Evolutionary conservation across 2,329 filamentous ascomycete genomes (phyloP).

Genomic region (Colletotrichum zoysiae): DNA sequence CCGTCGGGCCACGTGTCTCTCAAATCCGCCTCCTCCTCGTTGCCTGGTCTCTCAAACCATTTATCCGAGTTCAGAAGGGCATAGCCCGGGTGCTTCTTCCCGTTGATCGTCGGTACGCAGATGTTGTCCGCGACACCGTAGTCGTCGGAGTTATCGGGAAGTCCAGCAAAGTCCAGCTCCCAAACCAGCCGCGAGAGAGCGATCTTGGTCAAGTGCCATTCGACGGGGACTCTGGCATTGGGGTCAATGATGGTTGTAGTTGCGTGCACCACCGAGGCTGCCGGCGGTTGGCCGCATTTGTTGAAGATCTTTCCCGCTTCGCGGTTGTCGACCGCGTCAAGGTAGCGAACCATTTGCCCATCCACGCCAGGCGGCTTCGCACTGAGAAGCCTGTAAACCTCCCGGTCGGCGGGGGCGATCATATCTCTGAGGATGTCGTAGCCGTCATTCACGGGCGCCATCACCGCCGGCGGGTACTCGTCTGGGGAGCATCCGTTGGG

Average conservation of each 20-base stretch:
- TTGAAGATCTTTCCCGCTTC: conserved; percentile 16
- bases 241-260: neutral
- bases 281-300: conserved; percentile 16
- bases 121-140: conserved; percentile 11
- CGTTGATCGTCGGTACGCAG: conserved; percentile 10
- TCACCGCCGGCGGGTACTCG: conserved; percentile 15
- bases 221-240: neutral
- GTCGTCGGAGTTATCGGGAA: conserved; percentile 5
- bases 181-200: conserved; percentile 10
- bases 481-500: conserved; percentile 20
- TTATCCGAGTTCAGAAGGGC: conserved; percentile 11
- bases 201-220: conserved; percentile 15
- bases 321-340: conserved; percentile 2
- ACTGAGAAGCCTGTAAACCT: conserved; percentile 9
- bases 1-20: conserved; percentile 9
- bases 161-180: conserved; percentile 10
- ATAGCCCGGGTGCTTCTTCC: conserved; percentile 8
- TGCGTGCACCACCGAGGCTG: neutral
- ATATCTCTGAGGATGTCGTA: conserved; percentile 1
- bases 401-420: neutral
- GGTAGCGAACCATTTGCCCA: conserved; percentile 15
- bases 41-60: neutral
- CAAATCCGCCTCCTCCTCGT: neutral
- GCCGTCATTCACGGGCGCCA: conserved; percentile 14
- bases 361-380: neutral